Base-by-base conservation (phyloP, 768 basidiomycete genomes). In the Naganishia onofrii region DNA sequence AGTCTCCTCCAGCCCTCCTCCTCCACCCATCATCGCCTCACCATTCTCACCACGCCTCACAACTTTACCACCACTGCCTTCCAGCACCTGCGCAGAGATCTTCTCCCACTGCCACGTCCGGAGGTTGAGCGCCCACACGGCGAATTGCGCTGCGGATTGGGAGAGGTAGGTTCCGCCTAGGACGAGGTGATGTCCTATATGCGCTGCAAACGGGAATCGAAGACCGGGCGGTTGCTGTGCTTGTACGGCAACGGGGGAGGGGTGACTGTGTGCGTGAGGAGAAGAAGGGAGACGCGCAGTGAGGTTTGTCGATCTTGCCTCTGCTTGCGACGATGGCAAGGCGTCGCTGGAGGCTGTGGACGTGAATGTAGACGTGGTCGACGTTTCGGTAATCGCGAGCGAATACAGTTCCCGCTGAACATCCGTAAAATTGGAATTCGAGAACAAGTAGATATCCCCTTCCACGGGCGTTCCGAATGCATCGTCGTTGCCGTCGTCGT, bases 151-250 rank as follows among this genome's bases (percentile, higher is more conserved):
- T 74, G 91, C 91, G 51, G 90, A 89, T 76, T 93, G 91, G 0
- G 94, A 92, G 69, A 99, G 89, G 78, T 96, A 96, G 23, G 93
- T 95, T 34, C 95, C 95, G 10, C 92, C 93, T 65, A 98, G 89
- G 80, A 99, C 90, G 78, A 99, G 86, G 79, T 79, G 73, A 36
- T 88, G 88, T 34, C 94, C 96, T 8, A 96, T 83, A 71, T 97
- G 88, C 36, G 92, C 92, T 23, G 94, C 95, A 0, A 93, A 91
- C 7, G 95, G 95, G 83, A 99, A 99, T 10, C 95, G 89, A 53
- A 98, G 87, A 15, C 95, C 95, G 0, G 96, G 95, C 26, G 95
- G 95, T 74, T 92, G 90, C 0, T 89, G 86, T 17, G 8, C 31
- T 29, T 75, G 0, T 75, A 68, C 48, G 21, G 48, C 15, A n/a